Evolutionary conservation across 2,329 filamentous ascomycete genomes (phyloP).

Genomic region (Monosporascus sp.): DNA sequence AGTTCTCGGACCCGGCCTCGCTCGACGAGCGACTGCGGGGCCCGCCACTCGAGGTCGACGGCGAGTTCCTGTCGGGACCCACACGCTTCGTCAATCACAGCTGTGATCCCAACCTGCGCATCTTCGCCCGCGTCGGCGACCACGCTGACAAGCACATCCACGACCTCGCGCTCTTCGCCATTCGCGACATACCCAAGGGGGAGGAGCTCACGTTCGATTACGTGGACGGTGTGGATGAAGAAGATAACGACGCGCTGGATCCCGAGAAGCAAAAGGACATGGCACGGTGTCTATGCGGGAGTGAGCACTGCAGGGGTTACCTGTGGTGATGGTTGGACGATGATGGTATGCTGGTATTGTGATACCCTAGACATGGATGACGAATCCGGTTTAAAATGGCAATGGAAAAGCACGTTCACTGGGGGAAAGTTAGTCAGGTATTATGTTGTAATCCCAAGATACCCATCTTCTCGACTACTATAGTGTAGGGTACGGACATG

Average conservation of each 20-base stretch:
- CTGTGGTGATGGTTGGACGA: slow-evolving; percentile 49
- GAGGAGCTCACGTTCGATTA: slow-evolving; percentile 80
- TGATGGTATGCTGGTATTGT: no score
- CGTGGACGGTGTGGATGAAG: slow-evolving; percentile 55
- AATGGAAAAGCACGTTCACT: no score
- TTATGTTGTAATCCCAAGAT: no score
- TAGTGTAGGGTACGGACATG: no score
- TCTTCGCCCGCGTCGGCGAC: slow-evolving; percentile 75
- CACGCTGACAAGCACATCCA: slow-evolving; percentile 70
- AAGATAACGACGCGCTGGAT: slow-evolving; percentile 44
- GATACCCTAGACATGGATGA: neutral
- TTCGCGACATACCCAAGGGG: slow-evolving; percentile 56
- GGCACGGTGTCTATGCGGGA: slow-evolving; percentile 58
- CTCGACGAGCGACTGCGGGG: slow-evolving; percentile 51
- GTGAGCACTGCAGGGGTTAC: slow-evolving; percentile 61
- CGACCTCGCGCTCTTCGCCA: slow-evolving; percentile 71
- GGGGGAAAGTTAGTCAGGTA: no score
- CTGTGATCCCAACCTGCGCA: slow-evolving; percentile 72
- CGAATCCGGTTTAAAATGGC: neutral
- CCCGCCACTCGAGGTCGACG: slow-evolving; percentile 57
- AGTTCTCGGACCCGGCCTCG: slow-evolving; percentile 59
- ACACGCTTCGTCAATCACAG: slow-evolving; percentile 81
- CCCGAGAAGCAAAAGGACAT: slow-evolving; percentile 46
- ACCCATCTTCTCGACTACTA: no score
- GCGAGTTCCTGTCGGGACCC: slow-evolving; percentile 72